A percentile compares a stretch with the other conserved stretches of the same genome.
Evolutionary conservation across 2,329 filamentous ascomycete species (phyloP).

Genomic region (Cercospora canescens): DNA sequence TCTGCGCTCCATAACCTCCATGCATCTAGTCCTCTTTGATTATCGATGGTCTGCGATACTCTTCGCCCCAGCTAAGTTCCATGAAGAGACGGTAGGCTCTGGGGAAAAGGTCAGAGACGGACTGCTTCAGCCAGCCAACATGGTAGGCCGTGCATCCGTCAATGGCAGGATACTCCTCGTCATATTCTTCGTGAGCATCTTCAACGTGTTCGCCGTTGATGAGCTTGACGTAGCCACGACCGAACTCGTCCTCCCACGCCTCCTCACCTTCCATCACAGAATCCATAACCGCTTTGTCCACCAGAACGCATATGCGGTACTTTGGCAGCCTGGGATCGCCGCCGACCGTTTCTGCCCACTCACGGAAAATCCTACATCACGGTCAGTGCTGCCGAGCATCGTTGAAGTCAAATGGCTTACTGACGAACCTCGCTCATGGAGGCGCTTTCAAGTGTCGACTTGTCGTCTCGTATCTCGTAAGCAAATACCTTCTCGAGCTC

Average conservation of each 20-base stretch:
- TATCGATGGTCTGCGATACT: background rate
- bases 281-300: constrained; percentile 15
- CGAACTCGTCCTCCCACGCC: background rate
- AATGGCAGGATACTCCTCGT: background rate
- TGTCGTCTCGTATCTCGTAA: constrained; percentile 7
- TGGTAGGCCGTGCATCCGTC: background rate
- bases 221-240: no score
- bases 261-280: constrained; percentile 1
- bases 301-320: constrained; percentile 8
- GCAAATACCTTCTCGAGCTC: constrained; percentile 3
- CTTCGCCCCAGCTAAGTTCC: background rate
- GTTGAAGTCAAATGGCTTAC: background rate
- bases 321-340: background rate
- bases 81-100: background rate
- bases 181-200: background rate
- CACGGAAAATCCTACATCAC: background rate
- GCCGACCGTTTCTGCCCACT: background rate
- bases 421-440: background rate
- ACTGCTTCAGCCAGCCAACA: background rate
- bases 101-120: background rate
- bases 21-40: background rate
- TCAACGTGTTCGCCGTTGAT: no score
- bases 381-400: background rate
- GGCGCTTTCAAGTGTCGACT: constrained; percentile 1
- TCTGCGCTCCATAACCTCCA: no score